Conservation (phyloP, 768 basidiomycete genomes). For the Pulveroboletus sp. region DNA sequence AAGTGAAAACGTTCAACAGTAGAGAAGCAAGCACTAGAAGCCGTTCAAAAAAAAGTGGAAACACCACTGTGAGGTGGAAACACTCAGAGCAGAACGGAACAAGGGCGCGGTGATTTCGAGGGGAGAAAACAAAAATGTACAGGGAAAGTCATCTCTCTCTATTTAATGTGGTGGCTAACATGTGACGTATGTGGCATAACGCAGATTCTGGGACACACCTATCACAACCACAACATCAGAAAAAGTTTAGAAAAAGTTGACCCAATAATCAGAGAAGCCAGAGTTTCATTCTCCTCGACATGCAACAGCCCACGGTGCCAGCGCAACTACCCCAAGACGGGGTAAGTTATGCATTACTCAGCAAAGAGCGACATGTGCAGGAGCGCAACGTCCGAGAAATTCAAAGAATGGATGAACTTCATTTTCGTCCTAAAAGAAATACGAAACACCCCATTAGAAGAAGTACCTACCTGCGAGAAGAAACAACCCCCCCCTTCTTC, state of each 20-base stretch:
- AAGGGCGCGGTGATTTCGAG: too few species aligned
- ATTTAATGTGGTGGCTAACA: too few species aligned
- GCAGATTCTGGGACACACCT: too few species aligned
- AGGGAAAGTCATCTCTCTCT: too few species aligned
- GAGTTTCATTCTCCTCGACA: conserved; percentile 50
- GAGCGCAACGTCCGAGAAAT: conserved; percentile 35
- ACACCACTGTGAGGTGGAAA: too few species aligned
- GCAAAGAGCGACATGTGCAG: conserved; percentile 34
- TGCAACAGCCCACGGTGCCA: conserved; percentile 32
- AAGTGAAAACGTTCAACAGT: too few species aligned
- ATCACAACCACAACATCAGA: conserved; percentile 8
- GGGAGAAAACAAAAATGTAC: too few species aligned
- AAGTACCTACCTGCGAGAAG: not conserved
- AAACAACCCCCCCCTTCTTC: conserved; percentile 5
- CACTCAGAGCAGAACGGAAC: too few species aligned
- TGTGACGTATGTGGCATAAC: too few species aligned
- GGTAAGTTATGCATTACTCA: conserved; percentile 32
- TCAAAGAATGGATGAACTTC: conserved; percentile 88
- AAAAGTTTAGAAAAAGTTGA: not conserved
- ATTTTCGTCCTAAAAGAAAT: conserved; percentile 49
- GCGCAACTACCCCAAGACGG: conserved; percentile 49
- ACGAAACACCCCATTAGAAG: not conserved
- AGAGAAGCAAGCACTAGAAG: too few species aligned
- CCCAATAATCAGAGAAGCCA: conserved; percentile 55
- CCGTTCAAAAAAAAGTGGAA: too few species aligned